phyloP scores from a whole-genome alignment of 345 rosid genomes.

The Linum usitatissimum region DNA sequence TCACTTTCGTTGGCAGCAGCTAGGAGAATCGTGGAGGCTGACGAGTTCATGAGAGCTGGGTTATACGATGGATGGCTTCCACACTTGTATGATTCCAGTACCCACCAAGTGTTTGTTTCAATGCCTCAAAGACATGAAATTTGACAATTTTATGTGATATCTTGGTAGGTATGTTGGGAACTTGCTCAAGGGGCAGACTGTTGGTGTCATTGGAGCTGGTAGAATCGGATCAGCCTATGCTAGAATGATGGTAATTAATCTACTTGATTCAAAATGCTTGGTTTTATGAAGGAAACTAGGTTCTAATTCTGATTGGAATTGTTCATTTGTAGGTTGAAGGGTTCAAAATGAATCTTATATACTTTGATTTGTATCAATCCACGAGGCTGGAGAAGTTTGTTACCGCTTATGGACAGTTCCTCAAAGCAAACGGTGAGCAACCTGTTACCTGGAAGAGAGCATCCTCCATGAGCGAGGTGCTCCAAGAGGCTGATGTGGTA shows the following conservation, averaged over 20 bases:
- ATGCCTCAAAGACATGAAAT: neutral
- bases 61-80: conserved; percentile 99
- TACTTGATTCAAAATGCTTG: neutral
- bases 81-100: conserved; percentile 34
- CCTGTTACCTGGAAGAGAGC: conserved; percentile 95
- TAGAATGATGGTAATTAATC: conserved; percentile 73
- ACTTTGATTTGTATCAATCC: conserved; percentile 84
- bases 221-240: conserved; percentile 98
- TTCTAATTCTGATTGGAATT: neutral
- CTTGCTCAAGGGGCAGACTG: conserved; percentile 94
- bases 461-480: conserved; percentile 78
- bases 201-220: conserved; percentile 98
- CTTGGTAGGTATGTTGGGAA: conserved; percentile 72
- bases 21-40: conserved; percentile 94
- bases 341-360: conserved; percentile 94
- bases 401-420: conserved; percentile 81
- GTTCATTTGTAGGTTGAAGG: conserved; percentile 55
- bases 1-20: conserved; percentile 85
- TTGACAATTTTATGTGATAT: neutral
- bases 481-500: conserved; percentile 81
- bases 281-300: neutral
- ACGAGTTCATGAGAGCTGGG: conserved; percentile 92
- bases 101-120: neutral
- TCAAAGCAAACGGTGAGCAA: conserved; percentile 70
- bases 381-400: conserved; percentile 92